These are phyloP conservation scores for Lactarius indigo DNA, from an alignment of 768 basidiomycete genomes.

Conservation along the genomic window DNA sequence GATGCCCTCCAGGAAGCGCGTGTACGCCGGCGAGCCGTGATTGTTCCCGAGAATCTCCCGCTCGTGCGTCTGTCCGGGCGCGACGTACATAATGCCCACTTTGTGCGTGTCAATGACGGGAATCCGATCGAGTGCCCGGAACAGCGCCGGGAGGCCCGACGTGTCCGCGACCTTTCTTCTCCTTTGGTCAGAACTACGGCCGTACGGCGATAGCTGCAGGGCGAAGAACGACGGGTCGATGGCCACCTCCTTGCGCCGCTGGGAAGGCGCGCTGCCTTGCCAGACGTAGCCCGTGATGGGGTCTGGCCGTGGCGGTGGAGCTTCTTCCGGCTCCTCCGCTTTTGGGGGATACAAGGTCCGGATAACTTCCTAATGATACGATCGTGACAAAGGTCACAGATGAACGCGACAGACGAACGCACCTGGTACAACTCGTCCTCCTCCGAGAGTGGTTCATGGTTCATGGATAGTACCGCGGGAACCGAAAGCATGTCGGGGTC, in stretches of 20 bases:
- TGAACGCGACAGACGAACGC: constrained; percentile 2
- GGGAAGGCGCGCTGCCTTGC: constrained; percentile 82
- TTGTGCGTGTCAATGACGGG: constrained; percentile 98
- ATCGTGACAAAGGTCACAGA: background rate
- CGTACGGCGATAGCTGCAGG: constrained; percentile 80
- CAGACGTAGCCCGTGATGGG: constrained; percentile 85
- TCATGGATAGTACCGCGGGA: constrained; percentile 70
- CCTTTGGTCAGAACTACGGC: constrained; percentile 45
- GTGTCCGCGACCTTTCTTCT: constrained; percentile 50
- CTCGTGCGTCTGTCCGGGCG: constrained; percentile 83
- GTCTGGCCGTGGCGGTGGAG: constrained; percentile 49
- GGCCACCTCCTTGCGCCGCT: constrained; percentile 79
- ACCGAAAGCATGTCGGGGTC: constrained; percentile 73
- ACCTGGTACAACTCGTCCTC: constrained; percentile 27
- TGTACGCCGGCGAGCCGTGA: constrained; percentile 93
- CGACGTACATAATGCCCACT: constrained; percentile 94
- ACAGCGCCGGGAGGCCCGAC: constrained; percentile 51
- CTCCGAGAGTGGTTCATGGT: constrained; percentile 40
- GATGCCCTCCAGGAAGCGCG: constrained; percentile 86
- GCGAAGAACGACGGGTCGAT: constrained; percentile 85
- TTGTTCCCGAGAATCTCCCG: constrained; percentile 83
- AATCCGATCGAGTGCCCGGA: constrained; percentile 71
- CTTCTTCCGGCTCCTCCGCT: constrained; percentile 22
- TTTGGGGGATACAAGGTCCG: constrained; percentile 14
- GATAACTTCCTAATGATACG: constrained; percentile 18